Conservation (phyloP, 1,284 basidiomycete species). For the Ceratobasidium sp. region DNA sequence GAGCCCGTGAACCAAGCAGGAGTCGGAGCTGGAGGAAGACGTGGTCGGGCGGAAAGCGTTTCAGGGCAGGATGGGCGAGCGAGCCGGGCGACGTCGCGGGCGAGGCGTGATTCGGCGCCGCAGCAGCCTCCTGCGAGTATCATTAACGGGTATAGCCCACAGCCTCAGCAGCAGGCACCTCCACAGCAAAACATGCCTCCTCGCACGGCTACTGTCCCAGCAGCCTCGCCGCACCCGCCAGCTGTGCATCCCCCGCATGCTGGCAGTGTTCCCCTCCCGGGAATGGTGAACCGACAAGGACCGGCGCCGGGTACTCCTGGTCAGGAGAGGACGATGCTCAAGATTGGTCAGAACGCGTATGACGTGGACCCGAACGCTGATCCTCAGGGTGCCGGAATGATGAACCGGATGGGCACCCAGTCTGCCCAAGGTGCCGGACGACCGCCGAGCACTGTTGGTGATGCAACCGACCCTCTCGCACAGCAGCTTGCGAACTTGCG, state of each 20-base stretch:
- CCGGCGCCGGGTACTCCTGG: slow-evolving; percentile 12
- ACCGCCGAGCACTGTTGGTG: slow-evolving; percentile 57
- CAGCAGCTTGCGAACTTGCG: slow-evolving; percentile 73
- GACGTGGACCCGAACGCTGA: slow-evolving; percentile 74
- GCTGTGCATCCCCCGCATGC: slow-evolving; percentile 37
- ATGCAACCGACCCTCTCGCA: slow-evolving; percentile 79
- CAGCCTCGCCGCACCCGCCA: slow-evolving; percentile 17
- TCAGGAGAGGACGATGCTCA: slow-evolving; percentile 69
- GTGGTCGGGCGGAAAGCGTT: slow-evolving; percentile 43
- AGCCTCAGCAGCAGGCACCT: slow-evolving; percentile 24
- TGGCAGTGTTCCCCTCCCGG: slow-evolving; percentile 55
- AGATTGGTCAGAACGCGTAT: slow-evolving; percentile 74
- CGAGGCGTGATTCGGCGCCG: slow-evolving; percentile 30
- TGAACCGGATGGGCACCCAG: slow-evolving; percentile 30
- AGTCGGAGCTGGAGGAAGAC: slow-evolving; percentile 62
- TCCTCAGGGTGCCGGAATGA: slow-evolving; percentile 56
- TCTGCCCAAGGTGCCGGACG: slow-evolving; percentile 21
- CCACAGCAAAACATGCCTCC: slow-evolving; percentile 41
- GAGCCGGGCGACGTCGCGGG: slow-evolving; percentile 33
- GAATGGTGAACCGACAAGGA: slow-evolving; percentile 51
- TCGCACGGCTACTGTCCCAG: slow-evolving; percentile 26
- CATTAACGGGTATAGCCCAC: slow-evolving; percentile 16
- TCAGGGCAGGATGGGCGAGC: slow-evolving; percentile 29
- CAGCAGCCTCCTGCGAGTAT: slow-evolving; percentile 15
- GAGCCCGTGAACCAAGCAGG: slow-evolving; percentile 63